phyloP scores from a whole-genome alignment of 805 yeast species.

The Blastobotrys parvus region DNA sequence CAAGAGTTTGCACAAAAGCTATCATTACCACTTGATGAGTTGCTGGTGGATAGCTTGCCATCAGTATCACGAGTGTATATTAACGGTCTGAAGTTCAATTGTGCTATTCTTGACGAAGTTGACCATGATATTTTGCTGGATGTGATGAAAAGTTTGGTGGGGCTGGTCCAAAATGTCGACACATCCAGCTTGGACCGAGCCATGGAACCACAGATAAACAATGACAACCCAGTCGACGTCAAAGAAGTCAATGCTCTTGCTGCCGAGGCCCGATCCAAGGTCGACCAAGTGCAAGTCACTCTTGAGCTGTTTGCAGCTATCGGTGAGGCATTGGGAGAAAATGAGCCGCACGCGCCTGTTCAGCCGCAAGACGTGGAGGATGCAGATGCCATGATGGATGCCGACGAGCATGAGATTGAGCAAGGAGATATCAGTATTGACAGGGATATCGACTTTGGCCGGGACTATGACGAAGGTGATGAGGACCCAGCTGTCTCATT shows the following conservation, averaged over 20 bases:
- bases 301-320: constrained; percentile 71
- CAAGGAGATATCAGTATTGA: constrained; percentile 8
- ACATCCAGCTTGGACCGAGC: constrained; percentile 6
- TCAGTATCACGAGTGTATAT: constrained; percentile 19
- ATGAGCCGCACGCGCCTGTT: constrained; percentile 5
- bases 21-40: constrained; percentile 5
- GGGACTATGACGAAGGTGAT: constrained; percentile 6
- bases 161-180: constrained; percentile 10
- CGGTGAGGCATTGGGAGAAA: constrained; percentile 41
- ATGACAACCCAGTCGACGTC: constrained; percentile 17
- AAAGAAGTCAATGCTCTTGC: constrained; percentile 9
- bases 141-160: constrained; percentile 11
- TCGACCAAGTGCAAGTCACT: constrained; percentile 60
- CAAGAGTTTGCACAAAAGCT: constrained; percentile 10
- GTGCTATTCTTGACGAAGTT: constrained; percentile 11
- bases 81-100: constrained; percentile 24
- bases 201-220: constrained; percentile 13
- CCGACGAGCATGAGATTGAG: constrained; percentile 19
- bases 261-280: constrained; percentile 25
- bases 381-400: constrained; percentile 12
- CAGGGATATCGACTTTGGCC: neutral
- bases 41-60: constrained; percentile 2
- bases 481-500: constrained; percentile 6
- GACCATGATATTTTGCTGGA: constrained; percentile 9
- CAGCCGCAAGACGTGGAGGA: constrained; percentile 8